A percentile compares a stretch with the other conserved stretches of the same genome.
Evolutionary conservation across 345 rosid species (phyloP).

Genomic region (Rhodamnia argentea): DNA sequence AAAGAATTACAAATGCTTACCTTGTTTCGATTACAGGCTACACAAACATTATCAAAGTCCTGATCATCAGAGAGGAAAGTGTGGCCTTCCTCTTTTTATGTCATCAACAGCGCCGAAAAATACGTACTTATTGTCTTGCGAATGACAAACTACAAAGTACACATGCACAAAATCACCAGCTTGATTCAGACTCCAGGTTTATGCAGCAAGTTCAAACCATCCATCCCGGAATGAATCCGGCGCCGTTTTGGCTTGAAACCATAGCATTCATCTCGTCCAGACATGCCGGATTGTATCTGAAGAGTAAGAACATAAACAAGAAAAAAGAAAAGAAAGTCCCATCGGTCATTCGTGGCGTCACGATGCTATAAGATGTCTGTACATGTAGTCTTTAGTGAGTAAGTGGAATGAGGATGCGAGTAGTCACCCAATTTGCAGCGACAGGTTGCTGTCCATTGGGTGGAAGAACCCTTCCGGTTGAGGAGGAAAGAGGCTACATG

Average conservation of each 20-base stretch:
- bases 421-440: constrained; percentile 44
- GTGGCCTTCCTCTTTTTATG: background rate
- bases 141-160: background rate
- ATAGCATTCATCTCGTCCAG: constrained; percentile 10
- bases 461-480: constrained; percentile 39
- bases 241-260: constrained; percentile 10
- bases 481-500: constrained; percentile 14
- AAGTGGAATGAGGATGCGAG: background rate
- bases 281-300: constrained; percentile 24
- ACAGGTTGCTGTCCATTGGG: constrained; percentile 18
- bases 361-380: background rate
- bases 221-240: constrained; percentile 42
- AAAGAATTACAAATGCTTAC: background rate
- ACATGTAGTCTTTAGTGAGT: background rate
- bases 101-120: background rate
- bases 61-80: background rate
- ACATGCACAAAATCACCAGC: background rate
- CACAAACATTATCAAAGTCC: background rate
- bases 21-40: background rate
- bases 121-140: background rate
- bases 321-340: background rate
- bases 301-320: background rate
- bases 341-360: background rate
- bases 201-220: constrained; percentile 15
- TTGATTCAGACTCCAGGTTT: background rate